Percentiles rank a stretch among this genome's conserved stretches.
Conservation (phyloP, 176 grass and related monocot genomes). For the Paspalum notatum region DNA sequence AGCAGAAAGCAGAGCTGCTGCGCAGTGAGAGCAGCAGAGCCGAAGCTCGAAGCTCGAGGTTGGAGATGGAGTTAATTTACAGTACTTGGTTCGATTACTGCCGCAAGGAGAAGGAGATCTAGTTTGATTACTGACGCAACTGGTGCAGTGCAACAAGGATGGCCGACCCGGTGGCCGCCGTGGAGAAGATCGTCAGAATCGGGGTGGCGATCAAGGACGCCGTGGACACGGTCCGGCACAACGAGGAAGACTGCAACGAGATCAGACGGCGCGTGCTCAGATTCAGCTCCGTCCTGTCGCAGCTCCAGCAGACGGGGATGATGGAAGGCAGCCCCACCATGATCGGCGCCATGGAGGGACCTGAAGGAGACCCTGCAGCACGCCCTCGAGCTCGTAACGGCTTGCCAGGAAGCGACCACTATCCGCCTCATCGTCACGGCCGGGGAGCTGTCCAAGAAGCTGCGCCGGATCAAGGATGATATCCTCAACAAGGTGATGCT, state of each 20-base stretch:
- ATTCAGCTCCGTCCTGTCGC: not conserved
- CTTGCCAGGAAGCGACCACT: no score
- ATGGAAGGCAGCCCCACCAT: rapidly evolving
- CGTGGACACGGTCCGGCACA: not conserved
- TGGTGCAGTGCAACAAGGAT: no score
- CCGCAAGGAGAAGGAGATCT: no score
- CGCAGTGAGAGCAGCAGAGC: no score
- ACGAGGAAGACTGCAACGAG: not conserved
- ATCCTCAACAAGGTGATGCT: not conserved
- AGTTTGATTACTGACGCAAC: no score
- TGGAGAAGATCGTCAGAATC: not conserved
- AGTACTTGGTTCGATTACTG: no score
- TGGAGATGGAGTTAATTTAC: no score
- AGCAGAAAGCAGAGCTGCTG: no score
- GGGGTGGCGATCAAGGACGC: slow-evolving; percentile 1
- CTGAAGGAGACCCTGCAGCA: not conserved
- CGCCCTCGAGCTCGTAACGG: not conserved
- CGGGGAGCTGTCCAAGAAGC: not conserved
- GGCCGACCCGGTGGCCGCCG: not conserved
- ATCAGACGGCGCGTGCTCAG: not conserved
- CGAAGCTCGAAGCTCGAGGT: no score
- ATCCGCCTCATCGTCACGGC: not conserved
- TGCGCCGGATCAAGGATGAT: not conserved
- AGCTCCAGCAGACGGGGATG: not conserved
- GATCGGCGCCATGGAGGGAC: not conserved